A percentile compares a stretch with the other conserved stretches of the same genome.
Evolutionary conservation across 495 filamentous ascomycete species (phyloP).

Genomic region (Penicillium herquei): DNA sequence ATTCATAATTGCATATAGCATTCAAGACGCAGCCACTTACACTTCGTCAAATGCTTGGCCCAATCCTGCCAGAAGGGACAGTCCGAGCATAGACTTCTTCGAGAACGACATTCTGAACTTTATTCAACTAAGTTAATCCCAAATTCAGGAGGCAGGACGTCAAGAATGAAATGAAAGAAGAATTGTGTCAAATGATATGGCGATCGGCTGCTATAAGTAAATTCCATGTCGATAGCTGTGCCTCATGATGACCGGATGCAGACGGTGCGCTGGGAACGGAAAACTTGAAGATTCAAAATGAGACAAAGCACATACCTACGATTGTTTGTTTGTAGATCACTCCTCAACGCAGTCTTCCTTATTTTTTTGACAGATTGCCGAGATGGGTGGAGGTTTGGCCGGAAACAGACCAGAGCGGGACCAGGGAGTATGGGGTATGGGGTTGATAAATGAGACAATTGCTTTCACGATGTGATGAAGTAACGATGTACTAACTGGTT

Average conservation of each 20-base stretch:
- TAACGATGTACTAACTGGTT: constrained; percentile 9
- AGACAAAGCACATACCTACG: constrained; percentile 12
- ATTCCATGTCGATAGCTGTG: constrained; percentile 14
- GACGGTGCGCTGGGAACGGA: constrained; percentile 15
- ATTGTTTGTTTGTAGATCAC: constrained; percentile 13
- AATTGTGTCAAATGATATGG: constrained; percentile 33
- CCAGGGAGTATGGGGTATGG: constrained; percentile 9
- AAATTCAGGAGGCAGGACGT: constrained; percentile 26
- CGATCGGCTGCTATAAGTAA: constrained; percentile 40
- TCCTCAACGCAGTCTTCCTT: constrained; percentile 1
- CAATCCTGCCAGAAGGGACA: constrained; percentile 33
- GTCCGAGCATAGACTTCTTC: constrained; percentile 35
- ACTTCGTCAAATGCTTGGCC: constrained; percentile 24
- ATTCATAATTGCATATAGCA: too few species aligned
- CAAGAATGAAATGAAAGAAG: constrained; percentile 23
- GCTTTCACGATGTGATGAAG: constrained; percentile 2
- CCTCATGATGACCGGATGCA: constrained; percentile 17
- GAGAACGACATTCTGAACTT: constrained; percentile 36
- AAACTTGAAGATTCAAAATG: not conserved
- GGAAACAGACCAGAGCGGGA: constrained; percentile 21
- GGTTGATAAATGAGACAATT: constrained; percentile 22
- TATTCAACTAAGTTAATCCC: constrained; percentile 9
- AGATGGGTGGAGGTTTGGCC: constrained; percentile 10
- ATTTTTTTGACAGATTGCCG: constrained; percentile 1
- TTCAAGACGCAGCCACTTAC: not conserved